A percentile compares a stretch with the other conserved stretches of the same genome.
These are phyloP conservation scores for Galerina sulciceps DNA, from an alignment of 768 basidiomycete genomes.

Conservation along the genomic window DNA sequence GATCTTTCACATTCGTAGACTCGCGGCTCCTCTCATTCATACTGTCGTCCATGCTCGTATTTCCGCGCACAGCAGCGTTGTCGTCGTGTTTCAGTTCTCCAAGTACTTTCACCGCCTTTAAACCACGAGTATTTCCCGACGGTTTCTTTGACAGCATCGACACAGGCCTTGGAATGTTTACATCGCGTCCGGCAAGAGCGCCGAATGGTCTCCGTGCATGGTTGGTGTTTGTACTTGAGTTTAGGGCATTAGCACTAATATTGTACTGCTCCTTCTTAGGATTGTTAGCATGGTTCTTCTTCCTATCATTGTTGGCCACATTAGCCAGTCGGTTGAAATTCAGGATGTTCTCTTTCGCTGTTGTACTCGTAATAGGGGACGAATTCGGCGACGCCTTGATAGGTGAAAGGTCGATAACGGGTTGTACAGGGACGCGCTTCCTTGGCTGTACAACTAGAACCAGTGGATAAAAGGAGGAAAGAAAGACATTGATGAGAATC, in stretches of 20 bases:
- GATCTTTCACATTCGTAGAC: constrained; percentile 56
- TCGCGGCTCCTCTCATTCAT: constrained; percentile 32
- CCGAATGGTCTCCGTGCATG: constrained; percentile 37
- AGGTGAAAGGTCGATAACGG: constrained; percentile 47
- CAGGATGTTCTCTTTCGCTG: constrained; percentile 45
- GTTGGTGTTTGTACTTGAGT: constrained; percentile 7
- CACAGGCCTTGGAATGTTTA: constrained; percentile 24
- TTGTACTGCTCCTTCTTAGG: constrained; percentile 4
- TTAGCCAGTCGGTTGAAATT: constrained; percentile 32
- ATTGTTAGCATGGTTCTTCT: constrained; percentile 10
- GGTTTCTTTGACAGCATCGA: constrained; percentile 28
- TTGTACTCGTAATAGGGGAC: constrained; percentile 36
- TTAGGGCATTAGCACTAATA: neutral
- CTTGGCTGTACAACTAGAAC: constrained; percentile 34
- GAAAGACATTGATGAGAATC: neutral
- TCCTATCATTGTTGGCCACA: constrained; percentile 24
- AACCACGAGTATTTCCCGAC: constrained; percentile 28
- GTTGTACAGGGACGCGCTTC: constrained; percentile 40
- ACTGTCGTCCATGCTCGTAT: constrained; percentile 5
- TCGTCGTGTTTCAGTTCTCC: constrained; percentile 18
- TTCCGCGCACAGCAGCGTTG: constrained; percentile 12
- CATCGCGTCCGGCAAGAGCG: constrained; percentile 26
- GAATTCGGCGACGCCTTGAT: constrained; percentile 57
- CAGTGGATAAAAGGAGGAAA: neutral
- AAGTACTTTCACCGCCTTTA: constrained; percentile 28